Conservation (phyloP, 2,329 filamentous ascomycete species). For the Diatrype stigma region DNA sequence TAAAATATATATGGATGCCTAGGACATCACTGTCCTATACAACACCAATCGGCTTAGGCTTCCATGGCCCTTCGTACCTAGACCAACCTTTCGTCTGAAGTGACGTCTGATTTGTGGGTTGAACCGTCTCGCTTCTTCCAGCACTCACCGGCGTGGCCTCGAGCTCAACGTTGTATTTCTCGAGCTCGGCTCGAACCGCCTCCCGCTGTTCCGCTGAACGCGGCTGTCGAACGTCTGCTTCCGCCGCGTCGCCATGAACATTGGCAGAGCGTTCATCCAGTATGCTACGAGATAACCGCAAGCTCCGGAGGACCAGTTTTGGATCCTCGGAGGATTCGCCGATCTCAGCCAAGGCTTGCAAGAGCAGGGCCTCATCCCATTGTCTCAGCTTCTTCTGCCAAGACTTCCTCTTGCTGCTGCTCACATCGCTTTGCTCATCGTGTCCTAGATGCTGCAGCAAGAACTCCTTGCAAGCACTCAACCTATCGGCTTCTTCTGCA, state of each 20-base stretch:
- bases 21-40: conserved; percentile 28
- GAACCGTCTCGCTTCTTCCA: conserved; percentile 3
- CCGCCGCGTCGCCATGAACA: neutral
- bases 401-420: conserved; percentile 11
- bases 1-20: neutral
- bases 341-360: conserved; percentile 36
- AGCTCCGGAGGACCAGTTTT: conserved; percentile 38
- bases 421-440: conserved; percentile 15
- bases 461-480: conserved; percentile 25
- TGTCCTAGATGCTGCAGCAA: conserved; percentile 37
- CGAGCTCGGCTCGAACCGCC: conserved; percentile 21
- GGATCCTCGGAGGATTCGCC: conserved; percentile 38
- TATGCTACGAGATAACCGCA: conserved; percentile 41
- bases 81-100: conserved; percentile 39
- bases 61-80: conserved; percentile 49
- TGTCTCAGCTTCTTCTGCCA: conserved; percentile 28
- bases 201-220: conserved; percentile 14
- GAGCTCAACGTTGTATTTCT: conserved; percentile 18
- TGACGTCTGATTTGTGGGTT: conserved; percentile 11
- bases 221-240: neutral
- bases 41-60: conserved; percentile 54
- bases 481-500: conserved; percentile 3
- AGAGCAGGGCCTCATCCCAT: conserved; percentile 34
- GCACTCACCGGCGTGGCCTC: conserved; percentile 9
- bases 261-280: conserved; percentile 23